phyloP scores from a whole-genome alignment of 352 stramenopile species.

The Aphanomyces stellatus region DNA sequence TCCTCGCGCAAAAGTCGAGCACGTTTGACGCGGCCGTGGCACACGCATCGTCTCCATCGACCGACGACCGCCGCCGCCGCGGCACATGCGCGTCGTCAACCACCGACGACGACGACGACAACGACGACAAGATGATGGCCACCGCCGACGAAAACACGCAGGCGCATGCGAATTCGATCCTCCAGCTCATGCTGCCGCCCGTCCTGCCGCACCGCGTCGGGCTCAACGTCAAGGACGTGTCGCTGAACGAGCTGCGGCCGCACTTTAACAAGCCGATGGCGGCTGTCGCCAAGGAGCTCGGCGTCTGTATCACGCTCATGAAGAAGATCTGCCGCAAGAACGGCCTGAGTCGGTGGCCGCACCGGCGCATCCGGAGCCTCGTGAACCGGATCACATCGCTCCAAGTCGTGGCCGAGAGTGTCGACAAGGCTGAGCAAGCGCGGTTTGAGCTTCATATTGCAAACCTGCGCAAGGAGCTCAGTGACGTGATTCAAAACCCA shows the following conservation, averaged over 20 bases:
- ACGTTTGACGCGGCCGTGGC: neutral
- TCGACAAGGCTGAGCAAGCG: conserved; percentile 41
- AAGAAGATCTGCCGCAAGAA: conserved; percentile 84
- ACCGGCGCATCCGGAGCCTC: conserved; percentile 69
- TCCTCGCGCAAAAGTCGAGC: neutral
- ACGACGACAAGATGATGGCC: too few species aligned
- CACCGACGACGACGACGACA: neutral
- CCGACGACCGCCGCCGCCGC: neutral
- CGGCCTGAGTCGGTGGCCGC: conserved; percentile 70
- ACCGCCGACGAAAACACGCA: too few species aligned
- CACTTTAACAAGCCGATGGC: conserved; percentile 84
- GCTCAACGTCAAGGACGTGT: conserved; percentile 62
- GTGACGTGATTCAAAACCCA: conserved; percentile 71
- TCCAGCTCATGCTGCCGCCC: conserved; percentile 39
- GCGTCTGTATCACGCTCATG: conserved; percentile 80
- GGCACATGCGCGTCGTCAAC: neutral
- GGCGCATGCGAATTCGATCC: conserved; percentile 11
- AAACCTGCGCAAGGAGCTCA: conserved; percentile 52
- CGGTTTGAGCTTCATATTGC: conserved; percentile 57
- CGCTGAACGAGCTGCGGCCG: conserved; percentile 67
- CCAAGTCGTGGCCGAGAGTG: conserved; percentile 48
- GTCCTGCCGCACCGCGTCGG: conserved; percentile 23
- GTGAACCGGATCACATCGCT: conserved; percentile 75
- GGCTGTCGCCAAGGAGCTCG: conserved; percentile 68
- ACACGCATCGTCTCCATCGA: neutral